Percentiles rank a stretch among this genome's conserved stretches.
These are phyloP conservation scores for Schizosaccharomyces pombe DNA, from an alignment of 805 yeast species.

Conservation along the genomic window ASM294v3 CU329670.1:5171001-5171500, in stretches of 20 bases:
- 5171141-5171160: slow-evolving; percentile 18
- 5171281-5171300: slow-evolving; percentile 50
- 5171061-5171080: slow-evolving; percentile 23
- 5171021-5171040: slow-evolving; percentile 44
- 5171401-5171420: slow-evolving; percentile 33
- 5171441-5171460: slow-evolving; percentile 21
- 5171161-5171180: slow-evolving; percentile 13
- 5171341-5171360: slow-evolving; percentile 59
- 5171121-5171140: slow-evolving; percentile 31
- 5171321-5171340: slow-evolving; percentile 27
- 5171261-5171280: slow-evolving; percentile 52
- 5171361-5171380: slow-evolving; percentile 30
- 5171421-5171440: slow-evolving; percentile 17
- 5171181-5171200: slow-evolving; percentile 48
- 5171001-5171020: slow-evolving; percentile 19
- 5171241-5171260: slow-evolving; percentile 39
- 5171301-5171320: slow-evolving; percentile 27
- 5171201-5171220: slow-evolving; percentile 48
- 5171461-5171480: slow-evolving; percentile 15
- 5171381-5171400: slow-evolving; percentile 34
- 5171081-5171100: slow-evolving; percentile 29
- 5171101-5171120: slow-evolving; percentile 22
- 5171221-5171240: slow-evolving; percentile 28
- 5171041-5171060: slow-evolving; percentile 14
- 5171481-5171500: slow-evolving; percentile 63